Evolutionary conservation across 2,329 filamentous ascomycete species (phyloP).

Genomic region (Verticillium isaacii): DNA sequence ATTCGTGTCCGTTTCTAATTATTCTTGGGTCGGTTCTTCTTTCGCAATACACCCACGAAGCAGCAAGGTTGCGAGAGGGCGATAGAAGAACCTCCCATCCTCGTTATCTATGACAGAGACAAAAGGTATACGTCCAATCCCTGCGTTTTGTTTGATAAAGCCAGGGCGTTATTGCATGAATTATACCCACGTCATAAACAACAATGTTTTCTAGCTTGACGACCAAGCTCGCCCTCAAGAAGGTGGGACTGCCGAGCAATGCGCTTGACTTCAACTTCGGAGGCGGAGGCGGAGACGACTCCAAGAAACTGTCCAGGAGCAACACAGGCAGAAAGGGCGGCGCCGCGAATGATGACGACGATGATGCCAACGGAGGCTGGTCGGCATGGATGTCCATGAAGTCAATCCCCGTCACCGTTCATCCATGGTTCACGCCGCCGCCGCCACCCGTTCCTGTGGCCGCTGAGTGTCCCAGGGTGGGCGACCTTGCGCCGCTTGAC

Average conservation of each 20-base stretch:
- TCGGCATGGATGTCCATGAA: slow-evolving; percentile 45
- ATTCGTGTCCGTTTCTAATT: background rate
- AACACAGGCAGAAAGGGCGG: slow-evolving; percentile 19
- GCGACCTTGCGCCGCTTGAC: slow-evolving; percentile 43
- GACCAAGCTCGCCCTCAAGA: slow-evolving; percentile 54
- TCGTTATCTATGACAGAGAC: background rate
- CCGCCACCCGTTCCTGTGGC: slow-evolving; percentile 43
- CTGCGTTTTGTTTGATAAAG: background rate
- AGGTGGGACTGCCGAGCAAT: slow-evolving; percentile 49
- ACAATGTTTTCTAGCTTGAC: slow-evolving; percentile 51
- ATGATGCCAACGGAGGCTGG: slow-evolving; percentile 26
- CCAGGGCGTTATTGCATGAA: background rate
- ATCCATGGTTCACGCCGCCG: slow-evolving; percentile 47
- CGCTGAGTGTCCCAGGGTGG: slow-evolving; percentile 37
- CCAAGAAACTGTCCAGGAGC: slow-evolving; percentile 26
- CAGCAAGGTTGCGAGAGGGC: background rate
- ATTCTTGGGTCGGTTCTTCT: background rate
- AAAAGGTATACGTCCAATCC: background rate
- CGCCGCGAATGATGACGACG: slow-evolving; percentile 16
- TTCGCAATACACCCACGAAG: background rate
- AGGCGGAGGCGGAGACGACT: slow-evolving; percentile 18
- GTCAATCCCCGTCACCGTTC: slow-evolving; percentile 45
- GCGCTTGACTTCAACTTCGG: slow-evolving; percentile 37
- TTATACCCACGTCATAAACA: slow-evolving; percentile 3
- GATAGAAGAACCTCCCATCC: background rate